Base-by-base conservation (phyloP, 2,329 filamentous ascomycete genomes). In the Elsinoe ampelina region DNA sequence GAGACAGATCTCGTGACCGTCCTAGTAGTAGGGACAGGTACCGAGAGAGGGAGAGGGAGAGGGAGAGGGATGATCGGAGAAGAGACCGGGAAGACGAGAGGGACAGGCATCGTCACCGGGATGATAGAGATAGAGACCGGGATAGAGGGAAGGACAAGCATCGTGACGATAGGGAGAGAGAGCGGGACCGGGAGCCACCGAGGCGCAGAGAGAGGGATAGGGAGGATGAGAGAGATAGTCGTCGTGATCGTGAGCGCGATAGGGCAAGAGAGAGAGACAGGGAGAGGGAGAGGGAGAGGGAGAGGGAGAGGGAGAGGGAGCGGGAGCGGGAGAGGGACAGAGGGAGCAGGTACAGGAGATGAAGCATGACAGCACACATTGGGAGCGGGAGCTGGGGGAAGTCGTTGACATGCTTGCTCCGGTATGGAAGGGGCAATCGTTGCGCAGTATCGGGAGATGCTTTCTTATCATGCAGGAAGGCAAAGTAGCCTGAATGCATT, bases 221-320 rank as follows among this genome's bases (percentile, higher is more conserved):
- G 30, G 65, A 68, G 17, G 63, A 66, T 51, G 61, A 63, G 15
- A 62, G 67, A 54, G 63, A 64, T 41, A 62, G 64, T 35, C 39
- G 17, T 22, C 15, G 52, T 5, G 32, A 35, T 5, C 10, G 20
- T 15, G 61, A 65, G 20, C 51, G 61, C 26, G 61, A 63, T 26
- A 20, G 54, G 15, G 54, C 13, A 12, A 45, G 54, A 17, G 54
- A 56, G 7, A 17, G 54, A 12, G 30, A 47, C 15, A 55, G 52
- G 38, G 50, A 54, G 7, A 13, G 47, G 19, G 47, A 51, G 8
- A 54, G 34, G 17, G 35, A 55, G 10, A 45, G 54, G 42, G 34
- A 56, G 3, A 52, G 48, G 10, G 41, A 20, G 26, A 22, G 26
- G n/a, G 30, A 47, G 2, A 55, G 52, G 38, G 50, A 54, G 7